Evolutionary conservation across 192 early-diverging fungal species (phyloP).

Genomic region (Backusella tarrabulga): DNA sequence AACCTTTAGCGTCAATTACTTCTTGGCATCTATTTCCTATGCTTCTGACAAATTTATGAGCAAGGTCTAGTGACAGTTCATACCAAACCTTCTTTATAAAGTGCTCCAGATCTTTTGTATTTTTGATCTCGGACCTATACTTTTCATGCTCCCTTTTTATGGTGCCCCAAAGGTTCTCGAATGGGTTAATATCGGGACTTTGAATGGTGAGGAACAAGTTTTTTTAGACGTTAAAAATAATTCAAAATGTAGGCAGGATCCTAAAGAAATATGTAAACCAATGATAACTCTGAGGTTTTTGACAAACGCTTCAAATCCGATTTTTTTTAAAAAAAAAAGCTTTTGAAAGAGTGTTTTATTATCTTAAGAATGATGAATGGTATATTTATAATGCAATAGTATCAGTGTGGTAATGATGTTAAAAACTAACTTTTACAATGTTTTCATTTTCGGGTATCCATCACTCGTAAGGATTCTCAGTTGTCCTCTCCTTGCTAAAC

Average conservation of each 20-base stretch:
- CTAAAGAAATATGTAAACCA: too few relatives aligned
- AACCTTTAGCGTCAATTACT: neutral
- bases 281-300: too few relatives aligned
- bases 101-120: conserved; percentile 10
- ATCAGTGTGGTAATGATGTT: conserved; percentile 16
- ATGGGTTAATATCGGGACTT: neutral
- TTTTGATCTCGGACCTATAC: conserved; percentile 15
- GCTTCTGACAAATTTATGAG: conserved; percentile 12
- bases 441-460: conserved; percentile 17
- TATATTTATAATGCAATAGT: conserved; percentile 19
- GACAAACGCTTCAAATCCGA: too few relatives aligned
- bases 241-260: too few relatives aligned
- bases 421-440: conserved; percentile 14
- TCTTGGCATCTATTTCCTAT: conserved; percentile 1
- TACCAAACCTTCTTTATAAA: conserved; percentile 12
- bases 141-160: conserved; percentile 16
- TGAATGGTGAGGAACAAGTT: too few relatives aligned
- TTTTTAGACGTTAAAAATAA: too few relatives aligned
- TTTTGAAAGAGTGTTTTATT: conserved; percentile 12
- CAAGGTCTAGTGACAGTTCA: conserved; percentile 15
- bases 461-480: conserved; percentile 16
- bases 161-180: neutral
- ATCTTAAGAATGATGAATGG: conserved; percentile 15
- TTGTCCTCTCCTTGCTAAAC: conserved; percentile 15
- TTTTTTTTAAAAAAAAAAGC: neutral